Conservation (phyloP, 352 stramenopile species). For the Phytophthora sp. region DNA sequence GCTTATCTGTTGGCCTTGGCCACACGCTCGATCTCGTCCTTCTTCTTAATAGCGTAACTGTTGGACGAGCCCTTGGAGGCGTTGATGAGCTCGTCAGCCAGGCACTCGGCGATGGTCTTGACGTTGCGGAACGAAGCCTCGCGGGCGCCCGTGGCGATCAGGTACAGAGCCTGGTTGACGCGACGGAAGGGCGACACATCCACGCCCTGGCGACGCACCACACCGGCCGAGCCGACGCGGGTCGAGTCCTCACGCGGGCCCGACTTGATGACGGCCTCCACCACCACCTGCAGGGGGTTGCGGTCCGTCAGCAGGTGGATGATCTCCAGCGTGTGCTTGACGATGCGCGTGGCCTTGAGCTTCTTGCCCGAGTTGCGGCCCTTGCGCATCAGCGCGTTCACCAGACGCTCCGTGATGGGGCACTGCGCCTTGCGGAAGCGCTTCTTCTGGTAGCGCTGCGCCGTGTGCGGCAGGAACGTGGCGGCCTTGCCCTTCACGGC, state of each 20-base stretch:
- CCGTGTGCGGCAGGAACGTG: slow-evolving; percentile 99
- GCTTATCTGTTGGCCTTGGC: slow-evolving; percentile 99
- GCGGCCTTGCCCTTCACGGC: slow-evolving; percentile 98
- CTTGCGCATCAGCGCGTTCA: slow-evolving; percentile 98
- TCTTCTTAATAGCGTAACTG: slow-evolving; percentile 99
- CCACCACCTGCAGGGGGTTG: slow-evolving; percentile 98
- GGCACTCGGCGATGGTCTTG: slow-evolving; percentile 99
- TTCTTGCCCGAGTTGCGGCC: slow-evolving; percentile 99
- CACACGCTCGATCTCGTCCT: slow-evolving; percentile 99
- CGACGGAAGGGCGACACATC: slow-evolving; percentile 99
- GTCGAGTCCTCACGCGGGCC: slow-evolving; percentile 99
- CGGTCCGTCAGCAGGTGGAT: slow-evolving; percentile 99
- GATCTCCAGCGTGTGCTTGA: slow-evolving; percentile 99
- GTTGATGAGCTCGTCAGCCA: slow-evolving; percentile 99
- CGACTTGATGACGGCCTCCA: slow-evolving; percentile 93
- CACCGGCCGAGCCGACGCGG: slow-evolving; percentile 98
- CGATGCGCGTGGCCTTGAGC: slow-evolving; percentile 98
- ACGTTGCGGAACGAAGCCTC: slow-evolving; percentile 99
- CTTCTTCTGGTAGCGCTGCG: slow-evolving; percentile 99
- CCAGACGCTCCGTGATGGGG: slow-evolving; percentile 98
- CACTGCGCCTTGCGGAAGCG: slow-evolving; percentile 99
- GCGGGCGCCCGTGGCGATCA: slow-evolving; percentile 97
- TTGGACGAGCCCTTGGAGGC: slow-evolving; percentile 99
- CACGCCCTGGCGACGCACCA: slow-evolving; percentile 99
- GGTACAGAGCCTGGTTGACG: slow-evolving; percentile 99